Percentiles rank a stretch among this genome's conserved stretches.
These are phyloP conservation scores for Daldinia grandis DNA, from an alignment of 495 filamentous ascomycete genomes.

Conservation along the genomic window DNA sequence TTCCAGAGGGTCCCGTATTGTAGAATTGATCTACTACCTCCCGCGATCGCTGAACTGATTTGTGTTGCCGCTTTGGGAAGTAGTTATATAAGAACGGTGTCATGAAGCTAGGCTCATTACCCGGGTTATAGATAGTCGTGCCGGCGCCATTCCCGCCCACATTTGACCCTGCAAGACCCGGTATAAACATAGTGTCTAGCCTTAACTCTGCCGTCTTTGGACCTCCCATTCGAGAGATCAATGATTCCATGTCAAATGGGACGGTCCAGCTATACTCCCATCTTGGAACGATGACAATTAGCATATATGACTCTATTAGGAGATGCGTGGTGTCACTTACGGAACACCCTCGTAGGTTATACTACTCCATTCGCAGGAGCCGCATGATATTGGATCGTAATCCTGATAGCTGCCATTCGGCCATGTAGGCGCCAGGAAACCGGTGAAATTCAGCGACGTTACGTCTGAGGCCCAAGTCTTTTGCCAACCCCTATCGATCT, in stretches of 20 bases:
- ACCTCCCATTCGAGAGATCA: constrained; percentile 68
- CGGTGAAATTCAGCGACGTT: constrained; percentile 63
- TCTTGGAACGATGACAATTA: constrained; percentile 7
- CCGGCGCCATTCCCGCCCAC: constrained; percentile 38
- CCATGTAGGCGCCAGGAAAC: constrained; percentile 69
- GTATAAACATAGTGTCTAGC: constrained; percentile 67
- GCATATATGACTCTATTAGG: neutral
- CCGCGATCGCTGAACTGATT: constrained; percentile 64
- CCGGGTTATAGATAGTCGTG: constrained; percentile 63
- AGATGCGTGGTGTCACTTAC: constrained; percentile 8
- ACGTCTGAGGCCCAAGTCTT: constrained; percentile 70
- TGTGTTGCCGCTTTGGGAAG: constrained; percentile 62
- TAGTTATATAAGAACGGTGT: constrained; percentile 75
- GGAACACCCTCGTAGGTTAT: constrained; percentile 68
- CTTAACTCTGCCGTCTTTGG: constrained; percentile 61
- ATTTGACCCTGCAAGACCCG: constrained; percentile 49
- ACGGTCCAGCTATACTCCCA: constrained; percentile 74
- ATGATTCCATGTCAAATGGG: constrained; percentile 68
- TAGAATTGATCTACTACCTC: constrained; percentile 64
- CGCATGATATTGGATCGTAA: constrained; percentile 66
- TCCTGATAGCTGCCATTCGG: constrained; percentile 61
- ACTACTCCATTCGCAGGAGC: constrained; percentile 69
- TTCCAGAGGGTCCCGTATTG: constrained; percentile 55
- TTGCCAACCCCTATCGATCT: constrained; percentile 61
- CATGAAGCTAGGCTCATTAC: constrained; percentile 73